Conservation (phyloP, 2,329 filamentous ascomycete species). For the Diaporthe sp. region DNA sequence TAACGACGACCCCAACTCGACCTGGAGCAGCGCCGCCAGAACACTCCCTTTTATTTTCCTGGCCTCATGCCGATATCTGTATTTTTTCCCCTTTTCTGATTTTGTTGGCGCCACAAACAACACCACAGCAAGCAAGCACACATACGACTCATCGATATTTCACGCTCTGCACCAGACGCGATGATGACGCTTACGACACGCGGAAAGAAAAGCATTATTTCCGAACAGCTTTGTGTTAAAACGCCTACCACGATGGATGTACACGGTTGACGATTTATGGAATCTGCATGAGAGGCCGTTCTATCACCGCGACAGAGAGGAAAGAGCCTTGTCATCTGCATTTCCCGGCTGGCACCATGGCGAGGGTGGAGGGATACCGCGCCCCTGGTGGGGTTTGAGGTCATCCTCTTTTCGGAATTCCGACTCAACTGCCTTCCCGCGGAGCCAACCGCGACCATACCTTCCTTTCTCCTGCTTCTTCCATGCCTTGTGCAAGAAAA, state of each 20-base stretch:
- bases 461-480: slow-evolving; percentile 11
- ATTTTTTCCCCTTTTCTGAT: slow-evolving; percentile 13
- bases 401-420: background rate
- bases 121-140: slow-evolving; percentile 32
- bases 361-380: background rate
- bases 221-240: slow-evolving; percentile 24
- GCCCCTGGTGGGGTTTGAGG: background rate
- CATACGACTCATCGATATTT: slow-evolving; percentile 34
- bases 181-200: slow-evolving; percentile 37
- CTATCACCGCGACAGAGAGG: slow-evolving; percentile 34
- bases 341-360: slow-evolving; percentile 24
- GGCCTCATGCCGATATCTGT: slow-evolving; percentile 30
- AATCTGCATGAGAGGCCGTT: slow-evolving; percentile 39
- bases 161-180: slow-evolving; percentile 32
- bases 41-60: slow-evolving; percentile 24
- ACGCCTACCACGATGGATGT: slow-evolving; percentile 58
- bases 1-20: slow-evolving; percentile 20
- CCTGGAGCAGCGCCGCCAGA: slow-evolving; percentile 1
- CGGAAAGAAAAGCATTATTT: slow-evolving; percentile 21
- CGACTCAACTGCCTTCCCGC: background rate
- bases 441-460: background rate
- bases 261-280: slow-evolving; percentile 68
- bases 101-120: background rate
- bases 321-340: slow-evolving; percentile 28
- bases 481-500: background rate